phyloP scores from a whole-genome alignment of 1,284 basidiomycete species.

The Testicularia cyperi region DNA sequence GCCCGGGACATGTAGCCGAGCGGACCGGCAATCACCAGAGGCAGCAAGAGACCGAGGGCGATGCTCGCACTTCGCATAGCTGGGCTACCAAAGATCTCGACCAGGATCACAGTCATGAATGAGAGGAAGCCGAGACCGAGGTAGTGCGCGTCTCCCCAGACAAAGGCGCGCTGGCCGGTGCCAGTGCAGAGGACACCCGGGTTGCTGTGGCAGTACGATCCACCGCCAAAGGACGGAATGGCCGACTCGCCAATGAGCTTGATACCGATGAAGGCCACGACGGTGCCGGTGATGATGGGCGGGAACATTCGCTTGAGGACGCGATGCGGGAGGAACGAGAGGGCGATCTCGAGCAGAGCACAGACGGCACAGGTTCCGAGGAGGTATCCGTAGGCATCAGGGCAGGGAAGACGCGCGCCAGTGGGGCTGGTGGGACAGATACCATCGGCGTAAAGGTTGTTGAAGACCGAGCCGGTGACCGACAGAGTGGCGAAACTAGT shows the following conservation, averaged over 20 bases:
- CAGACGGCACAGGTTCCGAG: conserved; percentile 75
- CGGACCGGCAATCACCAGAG: conserved; percentile 43
- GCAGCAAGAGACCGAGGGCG: conserved; percentile 57
- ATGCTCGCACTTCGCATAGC: conserved; percentile 71
- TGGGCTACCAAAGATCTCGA: conserved; percentile 72
- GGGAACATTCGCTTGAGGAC: conserved; percentile 73
- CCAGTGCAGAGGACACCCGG: conserved; percentile 64
- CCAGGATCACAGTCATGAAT: conserved; percentile 73
- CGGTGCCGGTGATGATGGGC: conserved; percentile 70
- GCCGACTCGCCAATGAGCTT: conserved; percentile 74
- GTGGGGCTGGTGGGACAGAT: conserved; percentile 71
- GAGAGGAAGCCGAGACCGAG: conserved; percentile 82
- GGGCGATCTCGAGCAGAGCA: conserved; percentile 75
- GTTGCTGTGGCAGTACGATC: conserved; percentile 66
- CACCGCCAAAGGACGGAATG: conserved; percentile 77
- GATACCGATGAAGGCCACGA: conserved; percentile 66
- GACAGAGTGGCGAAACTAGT: conserved; percentile 79
- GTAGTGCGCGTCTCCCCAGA: conserved; percentile 77
- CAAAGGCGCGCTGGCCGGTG: conserved; percentile 64
- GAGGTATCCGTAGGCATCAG: conserved; percentile 61
- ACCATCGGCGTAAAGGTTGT: conserved; percentile 75
- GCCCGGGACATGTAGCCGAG: conserved; percentile 37
- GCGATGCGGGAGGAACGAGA: conserved; percentile 70
- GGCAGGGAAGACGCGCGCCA: conserved; percentile 70
- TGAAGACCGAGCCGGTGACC: conserved; percentile 69